Conservation (phyloP, 2,329 filamentous ascomycete genomes). For the Gaeumannomyces tritici region DNA sequence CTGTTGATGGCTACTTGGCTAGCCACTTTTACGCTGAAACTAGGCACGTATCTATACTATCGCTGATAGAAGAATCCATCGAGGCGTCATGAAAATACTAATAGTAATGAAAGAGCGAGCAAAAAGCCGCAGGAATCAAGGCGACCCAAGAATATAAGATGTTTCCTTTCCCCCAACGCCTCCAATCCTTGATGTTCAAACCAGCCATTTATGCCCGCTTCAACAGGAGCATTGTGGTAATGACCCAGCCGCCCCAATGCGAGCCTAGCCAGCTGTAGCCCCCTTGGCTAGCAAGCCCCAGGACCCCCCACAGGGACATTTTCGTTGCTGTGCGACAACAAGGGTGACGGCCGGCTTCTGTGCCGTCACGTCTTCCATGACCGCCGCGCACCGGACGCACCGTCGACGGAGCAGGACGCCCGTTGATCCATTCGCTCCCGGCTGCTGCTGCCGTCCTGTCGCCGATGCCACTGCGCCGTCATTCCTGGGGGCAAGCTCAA, state of each 20-base stretch:
- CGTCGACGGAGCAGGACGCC: conserved; percentile 28
- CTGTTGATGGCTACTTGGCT: too few relatives aligned
- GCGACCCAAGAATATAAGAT: background rate
- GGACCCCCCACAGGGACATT: conserved; percentile 44
- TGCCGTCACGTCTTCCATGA: conserved; percentile 52
- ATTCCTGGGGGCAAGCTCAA: conserved; percentile 15
- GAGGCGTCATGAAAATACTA: background rate
- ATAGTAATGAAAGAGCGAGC: background rate
- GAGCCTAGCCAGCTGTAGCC: conserved; percentile 6
- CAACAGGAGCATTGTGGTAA: too few relatives aligned
- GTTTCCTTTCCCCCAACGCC: background rate
- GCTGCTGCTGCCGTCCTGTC: conserved; percentile 6
- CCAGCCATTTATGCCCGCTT: too few relatives aligned
- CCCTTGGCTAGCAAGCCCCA: conserved; percentile 34
- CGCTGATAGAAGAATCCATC: too few relatives aligned
- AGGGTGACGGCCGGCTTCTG: conserved; percentile 41
- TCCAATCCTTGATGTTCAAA: background rate
- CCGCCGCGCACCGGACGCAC: conserved; percentile 51
- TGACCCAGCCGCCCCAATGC: background rate
- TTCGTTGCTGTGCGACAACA: conserved; percentile 42
- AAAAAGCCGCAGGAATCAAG: too few relatives aligned
- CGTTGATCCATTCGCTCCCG: background rate
- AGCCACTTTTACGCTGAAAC: too few relatives aligned
- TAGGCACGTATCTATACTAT: too few relatives aligned
- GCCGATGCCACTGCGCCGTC: background rate